A percentile compares a stretch with the other conserved stretches of the same genome.
These are phyloP conservation scores for Phytopythium helicoides DNA, from an alignment of 352 stramenopile genomes.

Conservation along the genomic window DNA sequence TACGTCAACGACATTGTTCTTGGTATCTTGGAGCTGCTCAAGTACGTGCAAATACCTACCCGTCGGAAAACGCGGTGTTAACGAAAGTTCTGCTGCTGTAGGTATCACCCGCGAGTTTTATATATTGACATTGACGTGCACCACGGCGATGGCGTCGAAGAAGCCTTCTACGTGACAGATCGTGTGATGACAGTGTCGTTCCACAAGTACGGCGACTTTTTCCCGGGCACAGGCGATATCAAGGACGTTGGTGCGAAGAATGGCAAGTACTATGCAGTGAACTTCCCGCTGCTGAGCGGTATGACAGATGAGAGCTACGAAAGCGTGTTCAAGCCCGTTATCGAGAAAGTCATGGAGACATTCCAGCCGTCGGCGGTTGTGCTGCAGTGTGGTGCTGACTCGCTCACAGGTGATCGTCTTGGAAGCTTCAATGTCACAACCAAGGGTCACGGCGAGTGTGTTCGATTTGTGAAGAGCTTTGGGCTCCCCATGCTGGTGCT, in stretches of 20 bases:
- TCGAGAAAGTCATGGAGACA: conserved; percentile 92
- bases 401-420: conserved; percentile 95
- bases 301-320: conserved; percentile 96
- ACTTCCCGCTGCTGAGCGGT: conserved; percentile 95
- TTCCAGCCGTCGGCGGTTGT: conserved; percentile 92
- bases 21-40: conserved; percentile 98
- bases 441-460: conserved; percentile 68
- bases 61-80: too few relatives aligned
- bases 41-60: conserved; percentile 52
- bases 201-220: conserved; percentile 99
- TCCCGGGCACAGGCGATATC: conserved; percentile 95
- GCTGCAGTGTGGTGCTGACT: conserved; percentile 97
- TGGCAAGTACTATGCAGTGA: conserved; percentile 95
- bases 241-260: conserved; percentile 93
- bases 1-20: conserved; percentile 99
- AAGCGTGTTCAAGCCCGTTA: conserved; percentile 97
- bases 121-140: conserved; percentile 99
- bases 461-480: conserved; percentile 88
- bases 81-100: background rate
- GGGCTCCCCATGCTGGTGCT: conserved; percentile 82
- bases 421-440: conserved; percentile 98
- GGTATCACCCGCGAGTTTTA: conserved; percentile 92
- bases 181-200: conserved; percentile 99
- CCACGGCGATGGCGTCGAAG: conserved; percentile 97
- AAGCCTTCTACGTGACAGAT: conserved; percentile 96